Conservation (phyloP, 495 filamentous ascomycete species). For the Aspergillus taichungensis region DNA sequence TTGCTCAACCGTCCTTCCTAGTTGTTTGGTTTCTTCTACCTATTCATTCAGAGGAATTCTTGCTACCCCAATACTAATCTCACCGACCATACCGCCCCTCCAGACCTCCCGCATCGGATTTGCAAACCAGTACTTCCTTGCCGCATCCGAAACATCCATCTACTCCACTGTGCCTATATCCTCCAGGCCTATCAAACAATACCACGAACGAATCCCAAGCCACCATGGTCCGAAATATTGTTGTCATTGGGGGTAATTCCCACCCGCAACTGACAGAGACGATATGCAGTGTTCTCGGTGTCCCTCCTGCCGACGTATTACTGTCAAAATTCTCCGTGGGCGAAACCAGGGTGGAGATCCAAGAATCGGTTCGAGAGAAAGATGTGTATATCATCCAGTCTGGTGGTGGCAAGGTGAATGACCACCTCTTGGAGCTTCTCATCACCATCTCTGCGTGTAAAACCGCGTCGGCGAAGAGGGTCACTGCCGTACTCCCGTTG, state of each 20-base stretch:
- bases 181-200: conserved; percentile 5
- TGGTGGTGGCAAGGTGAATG: conserved; percentile 84
- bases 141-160: conserved; percentile 19
- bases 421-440: conserved; percentile 89
- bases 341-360: conserved; percentile 89
- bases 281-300: conserved; percentile 78
- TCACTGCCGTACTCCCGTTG: conserved; percentile 89
- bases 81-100: conserved; percentile 21
- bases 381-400: conserved; percentile 97
- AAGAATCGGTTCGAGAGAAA: conserved; percentile 92
- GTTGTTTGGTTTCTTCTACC: conserved; percentile 11
- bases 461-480: conserved; percentile 81
- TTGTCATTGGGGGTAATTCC: conserved; percentile 86
- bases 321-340: conserved; percentile 89
- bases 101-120: conserved; percentile 29
- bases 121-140: conserved; percentile 15
- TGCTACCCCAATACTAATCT: conserved; percentile 12
- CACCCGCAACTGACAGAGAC: conserved; percentile 79
- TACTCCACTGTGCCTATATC: conserved; percentile 9
- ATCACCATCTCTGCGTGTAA: conserved; percentile 97
- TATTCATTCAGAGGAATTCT: conserved; percentile 2
- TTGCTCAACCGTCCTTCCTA: conserved; percentile 13
- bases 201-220: conserved; percentile 5
- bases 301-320: conserved; percentile 72
- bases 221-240: conserved; percentile 88